Percentiles rank a stretch among this genome's conserved stretches.
Conservation (phyloP, 345 rosid genomes). For the Boechera retrofracta region DNA sequence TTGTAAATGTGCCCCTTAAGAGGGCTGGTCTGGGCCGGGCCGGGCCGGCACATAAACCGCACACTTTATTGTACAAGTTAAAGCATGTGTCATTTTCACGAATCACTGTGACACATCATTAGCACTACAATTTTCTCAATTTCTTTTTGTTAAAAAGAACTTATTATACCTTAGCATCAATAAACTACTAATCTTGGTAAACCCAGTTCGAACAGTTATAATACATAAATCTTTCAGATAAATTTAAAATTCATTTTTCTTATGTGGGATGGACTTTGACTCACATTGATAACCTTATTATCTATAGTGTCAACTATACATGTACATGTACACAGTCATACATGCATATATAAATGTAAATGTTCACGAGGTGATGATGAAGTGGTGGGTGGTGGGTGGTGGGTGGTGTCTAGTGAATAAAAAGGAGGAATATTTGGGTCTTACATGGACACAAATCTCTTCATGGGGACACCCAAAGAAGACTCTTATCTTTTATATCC, state of each 20-base stretch:
- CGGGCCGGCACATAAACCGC: not conserved
- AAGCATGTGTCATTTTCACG: not conserved
- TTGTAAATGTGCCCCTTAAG: not conserved
- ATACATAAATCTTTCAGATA: not conserved
- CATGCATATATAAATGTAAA: not conserved
- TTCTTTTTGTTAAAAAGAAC: not conserved
- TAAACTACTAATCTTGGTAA: not conserved
- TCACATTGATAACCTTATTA: not conserved
- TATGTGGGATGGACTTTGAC: not conserved
- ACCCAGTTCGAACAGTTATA: not conserved
- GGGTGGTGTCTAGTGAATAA: slow-evolving; percentile 23
- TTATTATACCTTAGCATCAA: not conserved
- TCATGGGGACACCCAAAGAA: slow-evolving; percentile 23
- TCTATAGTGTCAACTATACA: too few relatives aligned
- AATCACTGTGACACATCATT: not conserved
- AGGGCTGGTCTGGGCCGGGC: not conserved
- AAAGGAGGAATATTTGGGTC: not conserved
- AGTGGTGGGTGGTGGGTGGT: slow-evolving; percentile 32
- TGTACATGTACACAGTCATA: not conserved
- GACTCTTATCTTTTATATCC: slow-evolving; percentile 25
- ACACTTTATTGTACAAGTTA: not conserved
- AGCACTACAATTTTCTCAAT: not conserved
- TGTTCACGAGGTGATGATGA: slow-evolving; percentile 9
- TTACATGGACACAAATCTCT: slow-evolving; percentile 21
- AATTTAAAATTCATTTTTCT: not conserved